Conservation (phyloP, 176 grass and related monocot species). For the Alopecurus myosuroides region DNA sequence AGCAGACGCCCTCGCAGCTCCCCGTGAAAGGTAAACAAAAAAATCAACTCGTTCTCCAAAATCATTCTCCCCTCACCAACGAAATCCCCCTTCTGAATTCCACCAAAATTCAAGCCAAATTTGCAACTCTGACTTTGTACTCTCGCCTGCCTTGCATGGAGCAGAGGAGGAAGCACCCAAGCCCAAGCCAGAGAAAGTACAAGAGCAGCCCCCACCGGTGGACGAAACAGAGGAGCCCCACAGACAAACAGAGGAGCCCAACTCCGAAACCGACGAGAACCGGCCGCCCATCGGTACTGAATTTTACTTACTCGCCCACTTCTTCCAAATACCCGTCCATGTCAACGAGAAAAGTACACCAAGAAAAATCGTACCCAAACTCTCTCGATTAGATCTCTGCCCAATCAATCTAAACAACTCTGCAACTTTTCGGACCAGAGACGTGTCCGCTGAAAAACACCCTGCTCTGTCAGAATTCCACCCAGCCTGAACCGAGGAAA, state of each 20-base stretch:
- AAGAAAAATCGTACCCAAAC: too few species aligned
- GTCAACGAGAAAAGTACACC: not conserved
- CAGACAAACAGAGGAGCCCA: not conserved
- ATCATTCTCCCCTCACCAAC: not conserved
- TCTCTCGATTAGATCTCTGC: not conserved
- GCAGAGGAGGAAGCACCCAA: conserved; percentile 34
- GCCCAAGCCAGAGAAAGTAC: not conserved
- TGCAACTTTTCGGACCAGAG: not conserved
- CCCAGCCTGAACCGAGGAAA: too few species aligned
- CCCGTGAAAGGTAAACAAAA: conserved; percentile 40
- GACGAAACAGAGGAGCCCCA: not conserved
- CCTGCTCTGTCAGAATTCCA: not conserved
- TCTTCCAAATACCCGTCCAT: not conserved
- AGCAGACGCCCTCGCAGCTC: conserved; percentile 10
- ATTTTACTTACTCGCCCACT: not conserved
- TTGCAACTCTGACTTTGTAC: not conserved
- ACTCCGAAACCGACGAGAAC: not conserved
- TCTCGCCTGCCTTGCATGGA: not conserved
- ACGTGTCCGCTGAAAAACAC: conserved; percentile 10
- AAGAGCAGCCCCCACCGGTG: conserved; percentile 8
- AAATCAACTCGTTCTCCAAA: not conserved
- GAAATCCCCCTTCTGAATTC: not conserved
- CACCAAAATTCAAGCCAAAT: not conserved
- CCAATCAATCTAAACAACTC: not conserved
- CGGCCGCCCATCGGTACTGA: conserved; percentile 11